These are phyloP conservation scores for Caloboletus firmus DNA, from an alignment of 1,284 basidiomycete genomes.

Conservation along the genomic window DNA sequence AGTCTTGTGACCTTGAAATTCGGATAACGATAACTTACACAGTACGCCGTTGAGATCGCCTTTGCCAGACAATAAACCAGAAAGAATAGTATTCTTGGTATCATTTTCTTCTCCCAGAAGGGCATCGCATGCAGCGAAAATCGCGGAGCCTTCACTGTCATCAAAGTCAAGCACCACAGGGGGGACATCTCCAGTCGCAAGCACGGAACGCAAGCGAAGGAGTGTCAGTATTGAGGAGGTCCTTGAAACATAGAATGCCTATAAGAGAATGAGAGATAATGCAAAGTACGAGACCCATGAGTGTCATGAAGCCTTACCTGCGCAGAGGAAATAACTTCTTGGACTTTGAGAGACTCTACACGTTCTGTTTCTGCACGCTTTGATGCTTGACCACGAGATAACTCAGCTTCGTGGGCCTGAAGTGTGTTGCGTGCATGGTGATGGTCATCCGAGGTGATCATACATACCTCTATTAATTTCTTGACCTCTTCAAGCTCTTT, in stretches of 20 bases:
- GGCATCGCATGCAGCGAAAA: constrained; percentile 51
- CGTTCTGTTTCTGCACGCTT: constrained; percentile 57
- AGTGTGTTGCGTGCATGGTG: neutral
- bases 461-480: constrained; percentile 78
- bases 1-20: neutral
- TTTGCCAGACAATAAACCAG: constrained; percentile 53
- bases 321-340: constrained; percentile 55
- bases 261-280: neutral
- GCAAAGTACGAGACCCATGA: neutral
- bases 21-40: constrained; percentile 40
- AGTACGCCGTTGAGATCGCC: constrained; percentile 59
- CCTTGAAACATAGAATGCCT: constrained; percentile 32
- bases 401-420: constrained; percentile 65
- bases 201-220: constrained; percentile 60
- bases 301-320: constrained; percentile 45
- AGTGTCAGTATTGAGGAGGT: constrained; percentile 60
- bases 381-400: constrained; percentile 51
- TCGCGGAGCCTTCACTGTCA: constrained; percentile 52
- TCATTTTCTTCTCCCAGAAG: constrained; percentile 56
- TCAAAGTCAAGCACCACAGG: constrained; percentile 46
- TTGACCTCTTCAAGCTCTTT: constrained; percentile 82
- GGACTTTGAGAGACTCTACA: constrained; percentile 51
- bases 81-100: constrained; percentile 49
- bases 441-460: neutral
- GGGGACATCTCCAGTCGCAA: constrained; percentile 49